Evolutionary conservation across 148 eudicot genomes (phyloP), one percentile per base, ranked within the genome.

Genomic region (Silene latifolia): DNA sequence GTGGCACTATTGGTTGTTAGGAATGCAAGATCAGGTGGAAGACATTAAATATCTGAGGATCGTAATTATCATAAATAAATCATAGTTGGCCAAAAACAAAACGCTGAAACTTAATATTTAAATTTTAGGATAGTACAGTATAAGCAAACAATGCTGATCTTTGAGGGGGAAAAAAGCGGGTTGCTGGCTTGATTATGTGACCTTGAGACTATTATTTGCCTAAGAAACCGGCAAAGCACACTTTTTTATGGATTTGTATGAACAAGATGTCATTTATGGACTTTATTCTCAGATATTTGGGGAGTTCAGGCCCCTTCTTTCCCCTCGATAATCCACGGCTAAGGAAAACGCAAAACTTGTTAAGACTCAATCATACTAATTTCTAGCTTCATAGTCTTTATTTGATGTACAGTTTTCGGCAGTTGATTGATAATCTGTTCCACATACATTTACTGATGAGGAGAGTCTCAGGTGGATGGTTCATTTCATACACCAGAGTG

Each of bases 401-500:
- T 70, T 71, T 56, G 2, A 11, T n/a, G 32, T 67, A 32, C 21
- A 70, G 11, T 19, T 35, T 58, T 8, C 69, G 59, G 19, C 35
- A n/a, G 79, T 63, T 63, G n/a, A 57, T 25, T 44, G 67, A 29
- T 12, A 44, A 20, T 69, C 5, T 62, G 39, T 80, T 12, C 67
- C 84, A 71, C 75, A 46, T 79, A 83, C 85, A 57, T 72, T 71
- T 82, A 87, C 89, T 95, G 89, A 95, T 95, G 92, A 91, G 88
- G 93, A 72, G 82, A 67, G 79, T 87, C 93, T 78, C 98, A 95
- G 98, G 96, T 92, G 96, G 98, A 95, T 92, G 96, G 98, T 90
- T 95, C 98, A 80, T 95, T 95, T 92, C 98, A 95, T 95, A 89
- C 98, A 87, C 98, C 98, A 95, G 97, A 92, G 82, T 95, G 98